These are phyloP conservation scores for Spathaspora arborariae DNA, from an alignment of 805 yeast species.

Conservation along the genomic window DNA sequence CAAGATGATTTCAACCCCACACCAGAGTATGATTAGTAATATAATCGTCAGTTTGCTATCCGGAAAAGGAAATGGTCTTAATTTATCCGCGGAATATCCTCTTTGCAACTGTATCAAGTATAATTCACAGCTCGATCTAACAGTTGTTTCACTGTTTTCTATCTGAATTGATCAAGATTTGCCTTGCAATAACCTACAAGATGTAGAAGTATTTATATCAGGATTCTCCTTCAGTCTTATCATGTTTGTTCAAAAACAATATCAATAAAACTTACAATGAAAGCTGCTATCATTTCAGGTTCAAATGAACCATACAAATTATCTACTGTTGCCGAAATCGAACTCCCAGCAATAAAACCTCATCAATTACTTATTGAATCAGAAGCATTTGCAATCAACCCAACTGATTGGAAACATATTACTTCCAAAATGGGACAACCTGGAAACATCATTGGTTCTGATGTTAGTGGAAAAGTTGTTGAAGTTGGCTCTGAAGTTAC, in stretches of 20 bases:
- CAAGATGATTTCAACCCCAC: too few species aligned
- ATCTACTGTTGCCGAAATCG: conserved; percentile 1
- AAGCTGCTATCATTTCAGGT: conserved; percentile 8
- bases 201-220: neutral
- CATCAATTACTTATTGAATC: conserved; percentile 47
- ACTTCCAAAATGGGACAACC: conserved; percentile 30
- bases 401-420: conserved; percentile 69
- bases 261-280: neutral
- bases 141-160: neutral
- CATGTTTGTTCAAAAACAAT: too few species aligned
- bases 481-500: conserved; percentile 45
- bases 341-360: conserved; percentile 3
- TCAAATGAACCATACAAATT: conserved; percentile 1
- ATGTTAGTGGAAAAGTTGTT: conserved; percentile 54
- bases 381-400: conserved; percentile 57
- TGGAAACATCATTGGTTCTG: conserved; percentile 57
- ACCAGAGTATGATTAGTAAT: too few species aligned
- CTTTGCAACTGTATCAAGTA: too few species aligned
- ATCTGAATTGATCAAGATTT: neutral
- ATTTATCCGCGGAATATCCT: too few species aligned
- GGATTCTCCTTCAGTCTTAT: neutral
- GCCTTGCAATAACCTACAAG: neutral
- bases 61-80: too few species aligned
- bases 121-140: too few species aligned
- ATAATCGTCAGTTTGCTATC: too few species aligned